Base-by-base conservation (phyloP, 306 rosid genomes). In the Vicia villosa region DNA sequence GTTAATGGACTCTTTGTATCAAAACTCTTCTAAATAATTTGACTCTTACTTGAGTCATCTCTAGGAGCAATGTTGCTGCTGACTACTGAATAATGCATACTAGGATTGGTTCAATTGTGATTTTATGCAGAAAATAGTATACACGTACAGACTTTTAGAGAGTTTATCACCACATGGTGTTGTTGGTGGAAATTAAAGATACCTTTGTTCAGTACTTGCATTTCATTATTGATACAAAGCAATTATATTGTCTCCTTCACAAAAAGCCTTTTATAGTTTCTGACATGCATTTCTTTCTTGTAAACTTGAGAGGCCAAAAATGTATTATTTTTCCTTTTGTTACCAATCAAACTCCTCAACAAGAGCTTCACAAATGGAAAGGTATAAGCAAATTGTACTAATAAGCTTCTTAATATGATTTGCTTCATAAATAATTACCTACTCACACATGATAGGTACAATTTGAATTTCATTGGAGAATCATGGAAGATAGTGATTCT, bases 81-180 rank as follows among this genome's bases (percentile, higher is more conserved):
- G 59, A 75, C 63, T 46, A 50, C 13, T 50, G 28, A 20, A 20
- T 19, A 50, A 50, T 50, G 69, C 17, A 47, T 28, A 50, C 11
- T 5, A 40, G 51, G 14, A 8, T 36, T 61, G 45, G 17, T 16
- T 36, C 52, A 55, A 24, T 62, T 79, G 67, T 63, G 74, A 73
- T 62, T 76, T 75, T 17, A 66, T 81, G 76, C 76, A 42, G 69
- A 43, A 51, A 51, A 65, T 49, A 9, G 74, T 41, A 9, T 21
- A 14, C 22, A 10, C 7, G 6, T 19, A 55, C 10, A 55, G 36
- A 56, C 5, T 51, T 67, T 38, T 26, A 66, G 71, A 67, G 47
- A 41, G 40, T 8, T 34, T 16, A 30, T 52, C 55, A 50, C 61
- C 76, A 74, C 79, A 74, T 42, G 79, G 22, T 73, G 16, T 46